Evolutionary conservation across 345 rosid species (phyloP).

Genomic region (Pelargonium nanum): DNA sequence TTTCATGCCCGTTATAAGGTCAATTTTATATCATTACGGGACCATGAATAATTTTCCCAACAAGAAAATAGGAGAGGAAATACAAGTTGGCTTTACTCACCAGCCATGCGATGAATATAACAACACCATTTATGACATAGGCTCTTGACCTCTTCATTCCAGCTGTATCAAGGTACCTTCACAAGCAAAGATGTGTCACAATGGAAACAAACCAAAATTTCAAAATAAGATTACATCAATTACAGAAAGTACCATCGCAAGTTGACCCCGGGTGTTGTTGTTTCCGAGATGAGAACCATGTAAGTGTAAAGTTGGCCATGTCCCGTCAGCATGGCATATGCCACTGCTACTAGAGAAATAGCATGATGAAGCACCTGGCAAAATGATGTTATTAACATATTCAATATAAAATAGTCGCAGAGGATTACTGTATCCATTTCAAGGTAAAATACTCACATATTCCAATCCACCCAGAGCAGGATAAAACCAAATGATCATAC

Average conservation of each 20-base stretch:
- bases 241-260: conserved; percentile 40
- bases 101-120: conserved; percentile 48
- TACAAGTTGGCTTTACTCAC: conserved; percentile 16
- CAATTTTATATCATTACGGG: background rate
- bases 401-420: background rate
- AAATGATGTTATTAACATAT: background rate
- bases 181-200: background rate
- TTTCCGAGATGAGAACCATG: conserved; percentile 53
- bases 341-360: conserved; percentile 30
- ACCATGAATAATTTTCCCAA: background rate
- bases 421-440: background rate
- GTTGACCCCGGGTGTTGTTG: conserved; percentile 52
- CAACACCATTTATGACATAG: conserved; percentile 42
- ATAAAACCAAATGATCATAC: conserved; percentile 51
- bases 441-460: conserved; percentile 29
- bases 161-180: conserved; percentile 49
- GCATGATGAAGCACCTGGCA: conserved; percentile 47
- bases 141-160: conserved; percentile 51
- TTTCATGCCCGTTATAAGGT: background rate
- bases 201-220: background rate
- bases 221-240: background rate
- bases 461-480: conserved; percentile 56
- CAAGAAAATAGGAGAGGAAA: background rate
- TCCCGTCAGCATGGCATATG: conserved; percentile 43
- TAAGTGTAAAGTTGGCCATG: conserved; percentile 48